Percentiles rank a stretch among this genome's conserved stretches.
These are phyloP conservation scores for Saksenaea vasiformis DNA, from an alignment of 371 early-diverging fungal genomes.

Conservation along the genomic window DNA sequence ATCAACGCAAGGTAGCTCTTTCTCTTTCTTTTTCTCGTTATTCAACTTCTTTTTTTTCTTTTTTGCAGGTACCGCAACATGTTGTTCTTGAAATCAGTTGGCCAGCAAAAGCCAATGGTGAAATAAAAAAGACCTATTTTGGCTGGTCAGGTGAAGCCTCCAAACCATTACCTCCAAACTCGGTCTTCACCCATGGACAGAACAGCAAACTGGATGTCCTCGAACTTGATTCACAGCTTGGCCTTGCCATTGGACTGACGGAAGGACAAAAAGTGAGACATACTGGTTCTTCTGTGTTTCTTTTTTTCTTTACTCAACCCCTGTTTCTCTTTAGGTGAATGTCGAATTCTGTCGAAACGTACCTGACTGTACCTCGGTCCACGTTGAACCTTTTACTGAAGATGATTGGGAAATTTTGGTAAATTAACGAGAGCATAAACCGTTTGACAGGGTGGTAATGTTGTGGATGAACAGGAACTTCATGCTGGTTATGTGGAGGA, in stretches of 20 bases:
- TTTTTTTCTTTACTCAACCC: background rate
- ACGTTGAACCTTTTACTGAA: slow-evolving; percentile 76
- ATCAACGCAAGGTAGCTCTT: slow-evolving; percentile 61
- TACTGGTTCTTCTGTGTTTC: background rate
- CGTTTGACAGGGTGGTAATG: background rate
- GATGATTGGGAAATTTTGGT: slow-evolving; percentile 92
- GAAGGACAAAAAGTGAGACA: slow-evolving; percentile 68
- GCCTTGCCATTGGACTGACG: slow-evolving; percentile 60
- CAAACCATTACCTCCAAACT: slow-evolving; percentile 35
- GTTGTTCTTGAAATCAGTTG: slow-evolving; percentile 65
- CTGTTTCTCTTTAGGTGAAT: slow-evolving; percentile 45
- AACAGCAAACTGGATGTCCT: slow-evolving; percentile 57
- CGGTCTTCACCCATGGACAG: slow-evolving; percentile 42
- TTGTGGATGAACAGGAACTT: slow-evolving; percentile 50
- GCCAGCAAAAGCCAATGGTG: slow-evolving; percentile 23
- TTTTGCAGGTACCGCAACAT: slow-evolving; percentile 57
- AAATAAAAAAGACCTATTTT: slow-evolving; percentile 51
- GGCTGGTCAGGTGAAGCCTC: slow-evolving; percentile 76
- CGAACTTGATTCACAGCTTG: slow-evolving; percentile 76
- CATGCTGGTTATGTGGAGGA: slow-evolving; percentile 83
- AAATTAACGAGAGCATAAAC: no score
- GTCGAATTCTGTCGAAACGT: slow-evolving; percentile 65
- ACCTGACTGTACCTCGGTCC: slow-evolving; percentile 62
- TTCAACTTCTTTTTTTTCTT: slow-evolving; percentile 21
- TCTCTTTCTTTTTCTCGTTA: slow-evolving; percentile 16